Base-by-base conservation (phyloP, 2,329 filamentous ascomycete genomes). In the Acephala macrosclerotiorum region DNA sequence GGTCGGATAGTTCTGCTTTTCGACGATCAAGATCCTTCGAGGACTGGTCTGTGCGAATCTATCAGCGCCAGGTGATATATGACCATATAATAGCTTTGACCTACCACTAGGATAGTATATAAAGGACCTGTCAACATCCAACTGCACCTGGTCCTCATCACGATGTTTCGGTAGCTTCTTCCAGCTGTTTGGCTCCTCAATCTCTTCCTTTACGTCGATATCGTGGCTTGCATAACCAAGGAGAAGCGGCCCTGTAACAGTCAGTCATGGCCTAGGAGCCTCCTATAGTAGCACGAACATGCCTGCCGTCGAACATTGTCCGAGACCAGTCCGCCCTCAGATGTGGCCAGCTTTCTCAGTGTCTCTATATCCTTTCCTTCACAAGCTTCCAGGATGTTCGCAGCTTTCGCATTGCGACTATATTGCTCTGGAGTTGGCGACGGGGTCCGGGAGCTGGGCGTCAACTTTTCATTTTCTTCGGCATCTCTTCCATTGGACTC, bases 121-220 rank as follows among this genome's bases (percentile, higher is more conserved):
- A 79, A 99, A 99, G n/a, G 96, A 94, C 63, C 96, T 87, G 79
- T 97, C 89, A 63, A 99, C 96, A 77, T 99, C 96, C 57, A 98
- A 85, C 75, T 90, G 86, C 45, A 99, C 94, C 80, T 99, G 96
- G 58, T 91, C 89, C 78, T 99, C 96, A 74, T 99, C 96, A 38
- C 81, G 82, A 79, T 99, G 96, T n/a, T 79, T 84, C 35, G 90
- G 87, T 47, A 97, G 81, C 33, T 38, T 92, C 56, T 78, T 75
- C 73, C 73, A 75, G 60, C 57, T 68, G 8, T 63, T 56, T 16
- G 18, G 60, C n/a, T 65, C 65, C 64, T 76, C 69, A 12, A 77
- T 22, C 25, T 53, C 22, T 29, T 53, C 33, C 56, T 66, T 40
- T 26, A 38, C 57, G 53, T 67, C 70, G 59, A 26, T 64, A 55